Conservation (phyloP, 306 rosid species). For the Vigna nakashimae region DNA sequence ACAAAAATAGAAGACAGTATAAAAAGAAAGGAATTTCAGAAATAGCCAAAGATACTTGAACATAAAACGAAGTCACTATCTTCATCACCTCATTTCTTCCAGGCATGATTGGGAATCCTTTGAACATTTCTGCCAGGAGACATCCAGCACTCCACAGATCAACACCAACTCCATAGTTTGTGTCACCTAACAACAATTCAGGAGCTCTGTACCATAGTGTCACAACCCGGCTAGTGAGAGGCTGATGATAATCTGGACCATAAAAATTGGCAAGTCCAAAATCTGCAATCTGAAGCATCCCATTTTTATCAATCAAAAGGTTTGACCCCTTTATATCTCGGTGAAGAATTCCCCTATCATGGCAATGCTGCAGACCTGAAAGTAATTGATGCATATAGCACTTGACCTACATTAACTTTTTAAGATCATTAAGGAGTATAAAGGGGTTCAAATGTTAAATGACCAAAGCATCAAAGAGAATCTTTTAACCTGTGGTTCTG, state of each 20-base stretch:
- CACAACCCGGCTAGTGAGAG: constrained; percentile 91
- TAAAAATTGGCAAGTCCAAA: constrained; percentile 88
- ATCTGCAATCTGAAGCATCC: constrained; percentile 90
- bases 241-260: constrained; percentile 48
- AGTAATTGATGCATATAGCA: constrained; percentile 92
- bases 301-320: constrained; percentile 78
- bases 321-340: constrained; percentile 92
- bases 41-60: not conserved
- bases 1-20: not conserved
- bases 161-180: constrained; percentile 77
- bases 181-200: constrained; percentile 84
- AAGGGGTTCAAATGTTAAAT: constrained; percentile 30
- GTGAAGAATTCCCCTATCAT: constrained; percentile 85
- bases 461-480: not conserved
- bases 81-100: constrained; percentile 79
- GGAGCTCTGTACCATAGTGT: constrained; percentile 97
- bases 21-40: constrained; percentile 3
- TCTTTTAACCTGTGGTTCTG: constrained; percentile 83
- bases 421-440: constrained; percentile 44
- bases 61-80: constrained; percentile 4
- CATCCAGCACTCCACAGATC: constrained; percentile 99
- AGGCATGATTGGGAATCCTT: constrained; percentile 75
- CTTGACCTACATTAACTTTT: constrained; percentile 70
- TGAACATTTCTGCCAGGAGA: constrained; percentile 85
- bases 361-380: constrained; percentile 93